Conservation (phyloP, 768 basidiomycete species). For the Gymnopilus dilepis region DNA sequence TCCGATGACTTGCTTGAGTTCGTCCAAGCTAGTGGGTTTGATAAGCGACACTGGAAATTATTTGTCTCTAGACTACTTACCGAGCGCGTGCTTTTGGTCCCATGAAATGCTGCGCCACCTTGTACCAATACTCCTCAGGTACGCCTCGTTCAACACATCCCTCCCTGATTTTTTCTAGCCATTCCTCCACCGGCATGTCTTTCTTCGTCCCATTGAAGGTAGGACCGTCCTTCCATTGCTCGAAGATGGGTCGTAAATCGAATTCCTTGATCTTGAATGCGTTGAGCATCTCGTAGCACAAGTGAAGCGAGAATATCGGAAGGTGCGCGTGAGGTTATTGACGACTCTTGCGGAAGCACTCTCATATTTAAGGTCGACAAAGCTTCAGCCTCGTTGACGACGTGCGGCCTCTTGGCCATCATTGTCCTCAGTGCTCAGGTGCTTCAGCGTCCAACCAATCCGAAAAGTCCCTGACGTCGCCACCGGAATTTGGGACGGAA, state of each 20-base stretch:
- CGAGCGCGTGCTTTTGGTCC: conserved; percentile 70
- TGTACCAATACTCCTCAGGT: conserved; percentile 84
- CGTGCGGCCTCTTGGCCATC: conserved; percentile 12
- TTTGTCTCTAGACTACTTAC: conserved; percentile 28
- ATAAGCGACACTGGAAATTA: neutral
- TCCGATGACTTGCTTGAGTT: conserved; percentile 74
- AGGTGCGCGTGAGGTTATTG: neutral
- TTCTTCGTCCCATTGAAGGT: conserved; percentile 73
- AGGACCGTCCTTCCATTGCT: conserved; percentile 70
- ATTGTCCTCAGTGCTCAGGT: neutral
- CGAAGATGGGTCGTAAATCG: conserved; percentile 71
- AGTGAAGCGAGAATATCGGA: neutral
- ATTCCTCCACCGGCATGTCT: conserved; percentile 71
- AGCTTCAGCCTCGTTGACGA: conserved; percentile 21
- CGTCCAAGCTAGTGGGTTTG: conserved; percentile 49
- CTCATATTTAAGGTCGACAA: conserved; percentile 1
- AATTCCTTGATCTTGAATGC: conserved; percentile 83
- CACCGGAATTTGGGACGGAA: neutral
- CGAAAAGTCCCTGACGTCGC: neutral
- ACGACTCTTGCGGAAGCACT: neutral
- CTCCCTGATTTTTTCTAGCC: conserved; percentile 72
- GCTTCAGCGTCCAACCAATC: neutral
- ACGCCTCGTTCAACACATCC: conserved; percentile 75
- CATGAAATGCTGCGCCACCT: conserved; percentile 79
- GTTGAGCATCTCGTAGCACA: conserved; percentile 53